These are phyloP conservation scores for Yamadazyma mexicana DNA, from an alignment of 1,139 yeast genomes.

Conservation along the genomic window DNA sequence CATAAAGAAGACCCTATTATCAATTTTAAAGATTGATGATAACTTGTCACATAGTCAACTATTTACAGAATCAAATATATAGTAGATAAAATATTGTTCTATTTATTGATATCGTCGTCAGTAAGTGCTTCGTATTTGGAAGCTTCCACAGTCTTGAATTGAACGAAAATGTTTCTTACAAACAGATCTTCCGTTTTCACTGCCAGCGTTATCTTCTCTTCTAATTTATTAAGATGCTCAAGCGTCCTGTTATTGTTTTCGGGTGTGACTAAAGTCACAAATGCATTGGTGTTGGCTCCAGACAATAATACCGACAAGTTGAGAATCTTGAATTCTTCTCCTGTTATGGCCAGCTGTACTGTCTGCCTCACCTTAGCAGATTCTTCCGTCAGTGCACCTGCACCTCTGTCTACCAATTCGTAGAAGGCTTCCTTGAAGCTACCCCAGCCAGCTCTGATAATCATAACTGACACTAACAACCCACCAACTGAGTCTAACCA, in stretches of 20 bases:
- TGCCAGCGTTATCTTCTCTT: constrained; percentile 22
- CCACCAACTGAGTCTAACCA: constrained; percentile 96
- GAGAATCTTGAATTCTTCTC: constrained; percentile 32
- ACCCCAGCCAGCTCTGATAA: constrained; percentile 80
- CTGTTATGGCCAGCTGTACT: constrained; percentile 21
- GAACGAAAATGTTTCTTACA: constrained; percentile 31
- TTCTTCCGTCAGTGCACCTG: constrained; percentile 28
- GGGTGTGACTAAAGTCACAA: constrained; percentile 21
- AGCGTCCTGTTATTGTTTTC: constrained; percentile 15
- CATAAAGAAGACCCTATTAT: too few relatives aligned
- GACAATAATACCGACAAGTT: constrained; percentile 61
- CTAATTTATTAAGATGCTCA: constrained; percentile 28
- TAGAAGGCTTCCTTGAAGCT: constrained; percentile 69
- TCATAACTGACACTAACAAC: constrained; percentile 72
- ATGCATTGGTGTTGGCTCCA: constrained; percentile 64
- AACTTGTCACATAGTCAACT: not conserved
- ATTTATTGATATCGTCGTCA: constrained; percentile 9
- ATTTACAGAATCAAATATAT: not conserved
- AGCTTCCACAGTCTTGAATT: constrained; percentile 14
- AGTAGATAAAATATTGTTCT: too few relatives aligned
- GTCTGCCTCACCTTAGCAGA: constrained; percentile 27
- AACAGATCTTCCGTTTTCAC: constrained; percentile 34
- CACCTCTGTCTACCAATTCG: constrained; percentile 71
- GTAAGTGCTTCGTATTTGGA: constrained; percentile 8
- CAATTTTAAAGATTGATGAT: not conserved